Evolutionary conservation across 1,139 yeast species (phyloP), one percentile per base, ranked within the genome.

Genomic region (Suhomyces kunorum): DNA sequence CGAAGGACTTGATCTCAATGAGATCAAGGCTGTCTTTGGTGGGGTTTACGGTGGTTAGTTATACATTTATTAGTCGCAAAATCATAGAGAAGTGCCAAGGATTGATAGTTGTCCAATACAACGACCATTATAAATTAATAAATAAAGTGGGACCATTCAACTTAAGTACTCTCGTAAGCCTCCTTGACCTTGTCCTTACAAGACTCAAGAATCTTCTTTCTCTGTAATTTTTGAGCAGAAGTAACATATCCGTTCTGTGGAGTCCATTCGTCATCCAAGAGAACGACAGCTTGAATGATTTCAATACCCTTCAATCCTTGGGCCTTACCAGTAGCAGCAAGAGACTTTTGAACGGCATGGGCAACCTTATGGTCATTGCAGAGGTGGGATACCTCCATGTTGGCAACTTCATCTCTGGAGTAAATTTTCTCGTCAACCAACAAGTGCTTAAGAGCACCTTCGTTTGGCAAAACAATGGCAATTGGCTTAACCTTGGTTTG

Each of bases 191-290:
- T 69, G 16, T 69, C 71, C 58, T 80, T 61, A 55, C 79, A 81
- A 45, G 80, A 80, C 30, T 74, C 80, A 58, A 88, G 71, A 61
- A 94, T 94, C 75, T 86, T 87, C 76, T 80, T 87, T 74, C 99
- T 84, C 72, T 92, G 96, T 55, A 94, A 77, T 68, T 94, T 94
- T 70, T 92, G 98, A 22, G 98, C 98, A 47, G 95, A 81, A 8
- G 98, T 89, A 43, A 92, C 94, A 51, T 73, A 86, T 2, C 97
- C 98, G 59, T 83, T 87, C 65, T 88, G 95, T 34, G 98, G 98
- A 36, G 98, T 90, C 98, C 98, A 94, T 70, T 94, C 99, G 36
- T 83, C 90, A 52, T 86, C 92, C 46, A 82, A 76, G 44, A 94
- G 64, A 15, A 86, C 89, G 46, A 86, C 74, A 51, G 92, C 95